Evolutionary conservation across 257 asterid species (phyloP).

Genomic region (Nicotiana otophora): DNA sequence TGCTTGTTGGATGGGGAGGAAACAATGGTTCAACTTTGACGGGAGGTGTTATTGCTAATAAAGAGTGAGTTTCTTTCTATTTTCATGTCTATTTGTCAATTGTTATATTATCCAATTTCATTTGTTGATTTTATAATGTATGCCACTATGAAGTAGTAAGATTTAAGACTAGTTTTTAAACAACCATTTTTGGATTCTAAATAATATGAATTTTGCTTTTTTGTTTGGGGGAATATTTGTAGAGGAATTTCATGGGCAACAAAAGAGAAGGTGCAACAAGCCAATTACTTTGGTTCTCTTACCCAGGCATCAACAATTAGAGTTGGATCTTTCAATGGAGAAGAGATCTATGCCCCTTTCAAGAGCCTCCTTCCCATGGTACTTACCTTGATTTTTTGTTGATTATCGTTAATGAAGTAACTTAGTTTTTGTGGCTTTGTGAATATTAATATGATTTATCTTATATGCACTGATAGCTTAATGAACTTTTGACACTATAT

Average conservation of each 20-base stretch:
- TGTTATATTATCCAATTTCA: neutral
- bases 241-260: slow-evolving; percentile 99
- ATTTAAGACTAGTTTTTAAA: too few relatives aligned
- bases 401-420: neutral
- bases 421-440: neutral
- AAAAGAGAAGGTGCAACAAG: slow-evolving; percentile 84
- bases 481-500: neutral
- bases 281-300: slow-evolving; percentile 90
- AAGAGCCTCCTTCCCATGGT: slow-evolving; percentile 97
- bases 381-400: neutral
- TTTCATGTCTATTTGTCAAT: neutral
- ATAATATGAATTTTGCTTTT: too few relatives aligned
- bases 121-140: neutral
- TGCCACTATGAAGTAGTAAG: too few relatives aligned
- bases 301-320: slow-evolving; percentile 91
- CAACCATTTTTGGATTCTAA: too few relatives aligned
- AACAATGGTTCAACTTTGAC: slow-evolving; percentile 94
- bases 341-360: slow-evolving; percentile 96
- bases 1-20: slow-evolving; percentile 99
- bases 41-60: slow-evolving; percentile 84
- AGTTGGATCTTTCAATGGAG: slow-evolving; percentile 94
- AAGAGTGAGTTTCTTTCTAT: slow-evolving; percentile 57
- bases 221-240: slow-evolving; percentile 22
- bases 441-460: neutral
- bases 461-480: neutral